Conservation (phyloP, 305 asterid genomes). For the Plantago coronopus region DNA sequence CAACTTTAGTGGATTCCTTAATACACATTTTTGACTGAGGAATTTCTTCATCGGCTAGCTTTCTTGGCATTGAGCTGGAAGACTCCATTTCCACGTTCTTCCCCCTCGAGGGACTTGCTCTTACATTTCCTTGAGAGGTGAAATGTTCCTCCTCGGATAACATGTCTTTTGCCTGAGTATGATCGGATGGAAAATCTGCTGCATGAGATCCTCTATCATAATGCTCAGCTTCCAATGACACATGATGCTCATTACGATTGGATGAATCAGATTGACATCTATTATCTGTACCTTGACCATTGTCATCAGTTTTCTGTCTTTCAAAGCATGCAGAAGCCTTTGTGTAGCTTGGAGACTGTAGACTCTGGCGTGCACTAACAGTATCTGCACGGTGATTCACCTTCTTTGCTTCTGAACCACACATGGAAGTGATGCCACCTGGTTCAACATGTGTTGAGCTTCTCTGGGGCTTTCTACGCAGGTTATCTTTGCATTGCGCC, state of each 20-base stretch:
- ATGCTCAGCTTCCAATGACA: constrained; percentile 21
- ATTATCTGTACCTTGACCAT: constrained; percentile 16
- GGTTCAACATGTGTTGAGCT: constrained; percentile 2
- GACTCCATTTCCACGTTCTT: constrained; percentile 30
- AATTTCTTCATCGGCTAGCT: constrained; percentile 18
- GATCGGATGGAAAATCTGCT: no score
- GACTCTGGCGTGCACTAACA: constrained; percentile 13
- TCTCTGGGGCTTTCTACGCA: constrained; percentile 14
- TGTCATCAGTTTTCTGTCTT: constrained; percentile 13
- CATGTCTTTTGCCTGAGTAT: background rate
- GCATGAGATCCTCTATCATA: constrained; percentile 22
- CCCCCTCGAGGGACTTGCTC: constrained; percentile 34
- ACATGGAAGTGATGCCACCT: constrained; percentile 1
- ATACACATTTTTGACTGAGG: constrained; percentile 27
- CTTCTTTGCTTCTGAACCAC: constrained; percentile 32
- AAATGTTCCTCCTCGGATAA: constrained; percentile 24
- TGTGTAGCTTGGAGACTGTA: constrained; percentile 16
- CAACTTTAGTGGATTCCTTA: constrained; percentile 32
- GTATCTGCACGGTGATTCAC: constrained; percentile 25
- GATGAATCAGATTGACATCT: constrained; percentile 24
- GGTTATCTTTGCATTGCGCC: background rate
- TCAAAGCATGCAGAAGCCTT: constrained; percentile 25
- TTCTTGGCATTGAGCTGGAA: constrained; percentile 22
- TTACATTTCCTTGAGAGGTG: constrained; percentile 22
- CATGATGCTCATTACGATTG: constrained; percentile 8